Evolutionary conservation across 129 eudicot genomes (phyloP).

Genomic region (Tagetes patula): DNA sequence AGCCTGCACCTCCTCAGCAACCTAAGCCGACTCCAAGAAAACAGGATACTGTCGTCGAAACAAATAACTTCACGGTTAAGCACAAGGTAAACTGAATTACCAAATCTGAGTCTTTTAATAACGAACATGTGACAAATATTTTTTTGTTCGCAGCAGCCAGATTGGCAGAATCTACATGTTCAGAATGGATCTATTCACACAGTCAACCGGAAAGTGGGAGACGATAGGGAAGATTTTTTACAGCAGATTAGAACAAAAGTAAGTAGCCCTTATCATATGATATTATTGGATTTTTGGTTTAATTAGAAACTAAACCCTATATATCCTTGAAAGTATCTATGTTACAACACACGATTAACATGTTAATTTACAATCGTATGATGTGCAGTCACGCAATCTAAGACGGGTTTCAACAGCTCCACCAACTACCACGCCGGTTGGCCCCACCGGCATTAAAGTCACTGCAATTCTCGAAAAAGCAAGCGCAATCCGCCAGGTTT

Average conservation of each 20-base stretch:
- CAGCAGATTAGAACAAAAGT: constrained; percentile 94
- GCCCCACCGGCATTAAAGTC: constrained; percentile 50
- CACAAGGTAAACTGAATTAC: constrained; percentile 34
- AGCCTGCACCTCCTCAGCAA: constrained; percentile 38
- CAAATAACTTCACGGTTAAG: constrained; percentile 23
- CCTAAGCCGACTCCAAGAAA: constrained; percentile 54
- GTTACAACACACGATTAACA: neutral
- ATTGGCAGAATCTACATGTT: constrained; percentile 39
- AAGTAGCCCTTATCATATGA: constrained; percentile 24
- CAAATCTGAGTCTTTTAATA: neutral
- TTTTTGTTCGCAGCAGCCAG: constrained; percentile 40
- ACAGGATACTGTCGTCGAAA: constrained; percentile 39
- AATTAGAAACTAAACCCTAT: neutral
- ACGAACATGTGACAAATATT: constrained; percentile 9
- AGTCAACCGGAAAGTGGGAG: constrained; percentile 36
- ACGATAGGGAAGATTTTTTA: constrained; percentile 74
- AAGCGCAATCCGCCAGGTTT: constrained; percentile 91
- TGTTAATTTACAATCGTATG: constrained; percentile 4
- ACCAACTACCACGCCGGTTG: constrained; percentile 41
- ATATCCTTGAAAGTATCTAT: neutral
- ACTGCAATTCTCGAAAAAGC: constrained; percentile 92
- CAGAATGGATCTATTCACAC: constrained; percentile 32
- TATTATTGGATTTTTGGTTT: neutral
- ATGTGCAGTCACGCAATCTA: constrained; percentile 73
- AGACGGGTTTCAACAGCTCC: constrained; percentile 57